Percentiles rank a stretch among this genome's conserved stretches.
Evolutionary conservation across 805 yeast species (phyloP).

Genomic region (Priceomyces melissophilus): DNA sequence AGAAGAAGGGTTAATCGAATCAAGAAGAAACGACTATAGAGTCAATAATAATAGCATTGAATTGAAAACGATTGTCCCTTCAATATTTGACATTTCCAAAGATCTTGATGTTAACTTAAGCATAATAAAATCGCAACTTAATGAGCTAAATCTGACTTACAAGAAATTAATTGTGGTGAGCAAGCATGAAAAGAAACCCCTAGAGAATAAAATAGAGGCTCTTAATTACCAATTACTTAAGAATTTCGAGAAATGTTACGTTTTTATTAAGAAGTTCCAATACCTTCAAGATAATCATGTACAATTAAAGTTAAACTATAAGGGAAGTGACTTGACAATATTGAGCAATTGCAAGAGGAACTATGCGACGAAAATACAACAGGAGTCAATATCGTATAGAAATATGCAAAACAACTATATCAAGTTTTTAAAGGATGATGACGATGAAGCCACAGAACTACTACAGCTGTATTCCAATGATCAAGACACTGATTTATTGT

Average conservation of each 20-base stretch:
- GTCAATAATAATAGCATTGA: conserved; percentile 43
- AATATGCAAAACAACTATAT: conserved; percentile 87
- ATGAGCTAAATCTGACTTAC: conserved; percentile 64
- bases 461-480: conserved; percentile 6
- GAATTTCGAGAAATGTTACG: conserved; percentile 74
- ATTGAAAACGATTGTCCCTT: conserved; percentile 68
- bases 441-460: conserved; percentile 45
- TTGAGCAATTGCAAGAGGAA: conserved; percentile 78
- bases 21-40: conserved; percentile 23
- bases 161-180: conserved; percentile 84
- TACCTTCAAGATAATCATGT: conserved; percentile 35
- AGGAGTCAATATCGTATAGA: conserved; percentile 70
- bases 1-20: conserved; percentile 55
- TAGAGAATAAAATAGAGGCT: conserved; percentile 76
- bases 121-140: conserved; percentile 52
- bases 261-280: conserved; percentile 63
- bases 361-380: conserved; percentile 83
- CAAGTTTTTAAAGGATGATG: conserved; percentile 78
- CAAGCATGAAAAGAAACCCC: conserved; percentile 71
- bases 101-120: conserved; percentile 64
- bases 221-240: conserved; percentile 72
- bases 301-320: conserved; percentile 39
- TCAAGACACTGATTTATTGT: conserved; percentile 7
- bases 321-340: conserved; percentile 55
- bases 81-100: conserved; percentile 67